phyloP scores from a whole-genome alignment of 2,329 filamentous ascomycete genomes.

The Fusarium sambucinum region DNA sequence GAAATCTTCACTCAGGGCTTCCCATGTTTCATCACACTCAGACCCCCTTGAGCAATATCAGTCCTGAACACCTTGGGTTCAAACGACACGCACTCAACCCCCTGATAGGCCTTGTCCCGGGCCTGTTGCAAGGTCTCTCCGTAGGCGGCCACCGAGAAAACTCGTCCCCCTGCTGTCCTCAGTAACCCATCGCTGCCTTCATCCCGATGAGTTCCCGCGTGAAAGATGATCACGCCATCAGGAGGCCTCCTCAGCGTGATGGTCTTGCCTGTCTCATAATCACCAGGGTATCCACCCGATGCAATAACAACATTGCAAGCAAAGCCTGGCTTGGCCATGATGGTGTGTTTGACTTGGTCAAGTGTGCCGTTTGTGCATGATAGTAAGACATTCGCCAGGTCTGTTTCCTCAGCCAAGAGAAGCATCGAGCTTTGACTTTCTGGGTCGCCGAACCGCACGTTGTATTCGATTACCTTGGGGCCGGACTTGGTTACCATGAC shows the following conservation, averaged over 20 bases:
- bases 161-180: slow-evolving; percentile 81
- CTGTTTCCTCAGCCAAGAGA: slow-evolving; percentile 78
- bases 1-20: neutral
- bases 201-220: slow-evolving; percentile 79
- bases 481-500: slow-evolving; percentile 85
- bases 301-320: slow-evolving; percentile 88
- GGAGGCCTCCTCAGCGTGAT: slow-evolving; percentile 57
- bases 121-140: slow-evolving; percentile 76
- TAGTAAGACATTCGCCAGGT: slow-evolving; percentile 86
- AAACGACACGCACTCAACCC: slow-evolving; percentile 76
- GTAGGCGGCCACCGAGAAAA: slow-evolving; percentile 84
- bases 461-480: slow-evolving; percentile 87
- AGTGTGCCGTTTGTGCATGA: slow-evolving; percentile 81
- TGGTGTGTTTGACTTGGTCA: slow-evolving; percentile 69
- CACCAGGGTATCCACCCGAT: slow-evolving; percentile 84
- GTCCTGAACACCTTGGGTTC: slow-evolving; percentile 86
- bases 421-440: slow-evolving; percentile 87
- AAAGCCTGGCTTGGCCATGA: slow-evolving; percentile 73
- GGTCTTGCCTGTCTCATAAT: slow-evolving; percentile 78
- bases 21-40: neutral
- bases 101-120: slow-evolving; percentile 81
- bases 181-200: slow-evolving; percentile 63
- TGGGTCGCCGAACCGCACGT: slow-evolving; percentile 88
- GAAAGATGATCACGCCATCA: slow-evolving; percentile 77
- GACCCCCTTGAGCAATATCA: slow-evolving; percentile 76